Evolutionary conservation across 2,329 filamentous ascomycete species (phyloP).

Genomic region (Colletotrichum lupini): DNA sequence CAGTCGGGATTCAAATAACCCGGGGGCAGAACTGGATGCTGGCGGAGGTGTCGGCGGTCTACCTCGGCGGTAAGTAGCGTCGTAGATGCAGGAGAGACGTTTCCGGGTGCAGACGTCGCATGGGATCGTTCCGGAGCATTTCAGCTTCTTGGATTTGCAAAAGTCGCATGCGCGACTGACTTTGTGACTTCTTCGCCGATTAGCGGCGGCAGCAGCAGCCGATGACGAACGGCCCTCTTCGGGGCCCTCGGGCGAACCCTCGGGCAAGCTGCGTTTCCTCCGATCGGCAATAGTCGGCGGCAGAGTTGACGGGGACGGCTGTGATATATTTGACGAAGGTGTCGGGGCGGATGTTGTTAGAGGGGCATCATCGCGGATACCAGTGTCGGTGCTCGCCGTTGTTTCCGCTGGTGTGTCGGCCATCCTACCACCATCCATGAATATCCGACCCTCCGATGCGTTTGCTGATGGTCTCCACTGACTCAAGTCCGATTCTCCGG

Average conservation of each 20-base stretch:
- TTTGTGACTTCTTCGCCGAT: slow-evolving; percentile 41
- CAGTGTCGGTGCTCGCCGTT: slow-evolving; percentile 3
- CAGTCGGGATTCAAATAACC: background rate
- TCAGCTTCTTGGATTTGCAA: slow-evolving; percentile 51
- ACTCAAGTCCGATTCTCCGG: slow-evolving; percentile 30
- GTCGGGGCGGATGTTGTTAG: background rate
- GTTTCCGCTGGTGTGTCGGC: slow-evolving; percentile 11
- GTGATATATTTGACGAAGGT: slow-evolving; percentile 17
- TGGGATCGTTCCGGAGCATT: slow-evolving; percentile 49
- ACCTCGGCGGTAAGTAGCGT: slow-evolving; percentile 49
- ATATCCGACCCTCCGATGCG: slow-evolving; percentile 28
- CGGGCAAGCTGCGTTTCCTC: slow-evolving; percentile 22
- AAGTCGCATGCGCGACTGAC: slow-evolving; percentile 51
- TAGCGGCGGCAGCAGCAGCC: background rate
- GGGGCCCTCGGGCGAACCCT: background rate
- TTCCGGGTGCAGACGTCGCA: slow-evolving; percentile 46
- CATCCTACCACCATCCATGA: slow-evolving; percentile 20
- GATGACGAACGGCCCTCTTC: background rate
- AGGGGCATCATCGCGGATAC: background rate
- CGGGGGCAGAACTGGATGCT: background rate
- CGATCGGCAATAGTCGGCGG: background rate
- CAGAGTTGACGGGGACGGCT: background rate
- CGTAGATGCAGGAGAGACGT: slow-evolving; percentile 46
- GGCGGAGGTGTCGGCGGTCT: slow-evolving; percentile 49
- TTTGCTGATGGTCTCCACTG: slow-evolving; percentile 25